A percentile compares a stretch with the other conserved stretches of the same genome.
These are phyloP conservation scores for Boletus reticuloceps DNA, from an alignment of 768 basidiomycete genomes.

Conservation along the genomic window DNA sequence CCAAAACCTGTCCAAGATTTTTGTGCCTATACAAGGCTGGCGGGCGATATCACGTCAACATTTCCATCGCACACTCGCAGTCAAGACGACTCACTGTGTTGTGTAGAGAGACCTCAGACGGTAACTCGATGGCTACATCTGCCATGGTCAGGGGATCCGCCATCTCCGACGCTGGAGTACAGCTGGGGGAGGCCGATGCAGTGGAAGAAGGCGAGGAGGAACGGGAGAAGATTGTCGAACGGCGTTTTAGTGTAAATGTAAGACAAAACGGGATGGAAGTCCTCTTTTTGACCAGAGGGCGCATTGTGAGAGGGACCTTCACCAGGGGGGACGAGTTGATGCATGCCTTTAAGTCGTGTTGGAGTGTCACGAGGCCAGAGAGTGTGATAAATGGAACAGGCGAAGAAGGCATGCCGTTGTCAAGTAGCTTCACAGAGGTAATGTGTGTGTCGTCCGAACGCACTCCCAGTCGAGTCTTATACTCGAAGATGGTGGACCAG, in stretches of 20 bases:
- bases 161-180: slow-evolving; percentile 18
- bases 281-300: slow-evolving; percentile 26
- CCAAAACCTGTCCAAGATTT: slow-evolving; percentile 32
- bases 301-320: slow-evolving; percentile 27
- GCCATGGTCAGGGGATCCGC: slow-evolving; percentile 17
- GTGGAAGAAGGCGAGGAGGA: slow-evolving; percentile 3
- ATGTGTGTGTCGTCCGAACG: slow-evolving; percentile 12
- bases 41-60: slow-evolving; percentile 8
- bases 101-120: slow-evolving; percentile 1
- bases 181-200: slow-evolving; percentile 7
- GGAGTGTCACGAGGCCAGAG: slow-evolving; percentile 28
- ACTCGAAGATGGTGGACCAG: slow-evolving; percentile 10
- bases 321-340: slow-evolving; percentile 23
- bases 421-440: slow-evolving; percentile 14
- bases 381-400: slow-evolving; percentile 26
- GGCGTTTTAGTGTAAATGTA: slow-evolving; percentile 19
- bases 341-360: slow-evolving; percentile 30
- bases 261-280: slow-evolving; percentile 20
- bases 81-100: slow-evolving; percentile 14
- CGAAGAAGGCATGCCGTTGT: slow-evolving; percentile 24
- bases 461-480: slow-evolving; percentile 16
- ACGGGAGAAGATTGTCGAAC: slow-evolving; percentile 25
- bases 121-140: not conserved
- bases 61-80: not conserved
- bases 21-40: slow-evolving; percentile 27